Conservation (phyloP, 1,284 basidiomycete genomes). For the Ganoderma lingzhi region DNA sequence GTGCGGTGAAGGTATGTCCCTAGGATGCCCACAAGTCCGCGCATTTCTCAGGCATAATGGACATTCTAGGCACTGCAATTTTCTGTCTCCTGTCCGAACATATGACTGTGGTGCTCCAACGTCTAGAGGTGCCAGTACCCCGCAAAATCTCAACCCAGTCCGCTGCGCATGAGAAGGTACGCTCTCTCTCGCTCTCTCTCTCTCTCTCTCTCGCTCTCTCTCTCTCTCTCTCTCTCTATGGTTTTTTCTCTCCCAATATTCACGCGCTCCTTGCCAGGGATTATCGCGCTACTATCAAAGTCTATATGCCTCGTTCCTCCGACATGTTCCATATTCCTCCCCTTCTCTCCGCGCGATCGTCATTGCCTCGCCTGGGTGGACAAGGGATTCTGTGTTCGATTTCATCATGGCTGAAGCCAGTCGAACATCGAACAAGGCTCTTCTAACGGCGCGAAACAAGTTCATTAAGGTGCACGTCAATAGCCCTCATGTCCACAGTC, state of each 20-base stretch:
- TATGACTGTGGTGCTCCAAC: slow-evolving; percentile 94
- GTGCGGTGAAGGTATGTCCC: slow-evolving; percentile 80
- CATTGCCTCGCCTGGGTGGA: slow-evolving; percentile 97
- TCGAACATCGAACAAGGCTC: slow-evolving; percentile 83
- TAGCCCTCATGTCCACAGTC: slow-evolving; percentile 94
- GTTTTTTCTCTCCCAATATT: background rate
- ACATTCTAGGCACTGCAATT: slow-evolving; percentile 78
- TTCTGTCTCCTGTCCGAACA: slow-evolving; percentile 96
- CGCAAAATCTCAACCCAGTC: slow-evolving; percentile 89
- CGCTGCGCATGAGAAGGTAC: slow-evolving; percentile 81
- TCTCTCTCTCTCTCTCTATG: background rate
- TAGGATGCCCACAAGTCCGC: background rate
- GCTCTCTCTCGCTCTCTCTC: background rate
- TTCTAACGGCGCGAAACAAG: slow-evolving; percentile 83
- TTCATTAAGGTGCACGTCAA: slow-evolving; percentile 92
- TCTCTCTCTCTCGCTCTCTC: background rate
- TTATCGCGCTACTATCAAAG: slow-evolving; percentile 85
- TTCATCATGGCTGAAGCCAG: slow-evolving; percentile 87
- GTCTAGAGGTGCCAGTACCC: slow-evolving; percentile 91
- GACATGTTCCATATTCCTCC: slow-evolving; percentile 87
- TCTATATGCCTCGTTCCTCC: slow-evolving; percentile 88
- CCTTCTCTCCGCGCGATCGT: slow-evolving; percentile 88
- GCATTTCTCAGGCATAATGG: background rate
- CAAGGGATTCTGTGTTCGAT: slow-evolving; percentile 90
- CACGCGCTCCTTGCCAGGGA: slow-evolving; percentile 48